Evolutionary conservation across 2,329 filamentous ascomycete genomes (phyloP), one percentile per base, ranked within the genome.

Genomic region (Teratosphaeria nubilosa): DNA sequence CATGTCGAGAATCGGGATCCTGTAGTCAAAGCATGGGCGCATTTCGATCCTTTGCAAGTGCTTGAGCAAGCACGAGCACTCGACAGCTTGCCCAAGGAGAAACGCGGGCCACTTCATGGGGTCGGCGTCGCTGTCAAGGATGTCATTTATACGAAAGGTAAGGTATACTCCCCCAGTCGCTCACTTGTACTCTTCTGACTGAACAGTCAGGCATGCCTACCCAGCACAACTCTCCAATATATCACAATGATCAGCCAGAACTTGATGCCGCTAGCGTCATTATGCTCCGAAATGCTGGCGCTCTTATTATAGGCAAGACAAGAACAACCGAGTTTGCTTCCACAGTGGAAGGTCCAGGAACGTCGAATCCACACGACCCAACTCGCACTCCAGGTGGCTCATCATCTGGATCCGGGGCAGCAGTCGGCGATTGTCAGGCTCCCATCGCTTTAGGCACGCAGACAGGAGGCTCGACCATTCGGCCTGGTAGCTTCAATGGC

Each of bases 261-360:
- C 64, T 82, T 5, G 83, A 86, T 65, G 80, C 82, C 1, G 78
- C 74, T 0, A 76, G 75, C 5, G 72, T 86, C 30, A 74, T 74
- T 2, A 76, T 79, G 3, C 72, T 86, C 3, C 76, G 83, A 1
- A 69, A 77, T 7, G 77, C 79, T 1, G 82, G 83, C 0, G 82
- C 81, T 1, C 69, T 85, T 11, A 77, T 86, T n/a, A 72, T 86
- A 32, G 78, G 78, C 25, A 82, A 84, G 65, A 82, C 81, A 0
- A 82, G 79, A 0, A 87, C 84, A 0, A 85, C 85, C 0, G 83
- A 87, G 65, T 86, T 87, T 63, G 82, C 84, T 0, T 78, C 81
- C 2, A 82, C 78, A 0, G 76, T 75, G 1, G 69, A 74, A 14
- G 83, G 83, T 0, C 75, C 75, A 55, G 53, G 56, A 37, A 84